Evolutionary conservation across 768 basidiomycete genomes (phyloP).

Genomic region (Auricularia cornea): DNA sequence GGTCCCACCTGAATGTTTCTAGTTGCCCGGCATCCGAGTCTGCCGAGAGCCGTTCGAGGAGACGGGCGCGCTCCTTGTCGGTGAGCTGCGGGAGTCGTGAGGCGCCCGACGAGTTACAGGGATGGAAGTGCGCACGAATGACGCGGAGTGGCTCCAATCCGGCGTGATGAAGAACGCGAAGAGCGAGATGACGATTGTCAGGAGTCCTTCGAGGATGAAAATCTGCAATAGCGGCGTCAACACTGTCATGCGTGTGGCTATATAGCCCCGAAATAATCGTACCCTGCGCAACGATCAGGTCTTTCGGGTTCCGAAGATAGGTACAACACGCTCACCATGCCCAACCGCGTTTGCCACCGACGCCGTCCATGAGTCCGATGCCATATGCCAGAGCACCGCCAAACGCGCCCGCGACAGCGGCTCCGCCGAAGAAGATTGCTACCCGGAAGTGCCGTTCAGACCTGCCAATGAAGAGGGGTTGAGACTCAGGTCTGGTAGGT

Average conservation of each 20-base stretch:
- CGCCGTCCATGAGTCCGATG: constrained; percentile 52
- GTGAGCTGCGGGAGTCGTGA: constrained; percentile 33
- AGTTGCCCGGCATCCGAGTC: constrained; percentile 48
- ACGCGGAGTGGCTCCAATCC: constrained; percentile 50
- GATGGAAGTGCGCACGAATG: constrained; percentile 34
- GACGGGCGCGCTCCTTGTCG: constrained; percentile 39
- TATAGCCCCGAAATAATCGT: not conserved
- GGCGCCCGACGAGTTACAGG: not conserved
- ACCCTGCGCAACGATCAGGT: constrained; percentile 48
- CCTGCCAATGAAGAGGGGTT: no score
- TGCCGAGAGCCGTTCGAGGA: constrained; percentile 39
- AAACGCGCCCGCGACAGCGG: constrained; percentile 56
- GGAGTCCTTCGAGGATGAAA: constrained; percentile 20
- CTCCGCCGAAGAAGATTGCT: constrained; percentile 53
- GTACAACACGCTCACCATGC: constrained; percentile 33
- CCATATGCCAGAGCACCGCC: constrained; percentile 53
- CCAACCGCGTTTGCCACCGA: constrained; percentile 55
- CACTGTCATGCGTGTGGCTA: no score
- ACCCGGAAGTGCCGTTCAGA: constrained; percentile 53
- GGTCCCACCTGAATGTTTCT: constrained; percentile 51
- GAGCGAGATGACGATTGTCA: constrained; percentile 42
- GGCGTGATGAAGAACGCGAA: constrained; percentile 47
- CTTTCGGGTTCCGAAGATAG: constrained; percentile 23
- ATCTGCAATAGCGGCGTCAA: not conserved
- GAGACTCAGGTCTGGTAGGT: no score